These are phyloP conservation scores for Spathaspora sp. DNA, from an alignment of 805 yeast genomes.

Conservation along the genomic window DNA sequence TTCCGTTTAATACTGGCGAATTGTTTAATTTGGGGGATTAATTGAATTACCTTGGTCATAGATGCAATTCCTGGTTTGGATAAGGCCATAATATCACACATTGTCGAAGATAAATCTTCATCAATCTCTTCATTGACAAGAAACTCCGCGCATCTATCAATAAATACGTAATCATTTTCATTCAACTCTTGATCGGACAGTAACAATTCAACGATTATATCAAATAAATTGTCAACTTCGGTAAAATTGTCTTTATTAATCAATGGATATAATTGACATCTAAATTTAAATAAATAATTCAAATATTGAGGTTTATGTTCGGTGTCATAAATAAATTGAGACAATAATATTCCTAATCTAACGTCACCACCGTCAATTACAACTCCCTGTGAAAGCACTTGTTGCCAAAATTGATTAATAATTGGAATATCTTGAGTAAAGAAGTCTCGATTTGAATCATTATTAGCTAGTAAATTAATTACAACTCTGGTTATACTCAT, in stretches of 20 bases:
- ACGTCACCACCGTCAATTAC: slow-evolving; percentile 7
- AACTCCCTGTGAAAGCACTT: neutral
- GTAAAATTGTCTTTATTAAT: neutral
- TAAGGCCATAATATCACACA: slow-evolving; percentile 7
- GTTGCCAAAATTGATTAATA: slow-evolving; percentile 17
- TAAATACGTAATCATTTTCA: neutral
- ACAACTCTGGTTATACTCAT: slow-evolving; percentile 25
- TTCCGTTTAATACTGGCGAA: neutral
- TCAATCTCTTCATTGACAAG: neutral
- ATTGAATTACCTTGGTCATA: neutral
- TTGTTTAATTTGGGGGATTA: neutral
- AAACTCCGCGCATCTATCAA: neutral
- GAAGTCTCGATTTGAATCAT: slow-evolving; percentile 18
- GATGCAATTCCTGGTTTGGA: neutral
- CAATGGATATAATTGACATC: neutral
- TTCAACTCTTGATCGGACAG: slow-evolving; percentile 1
- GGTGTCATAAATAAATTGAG: slow-evolving; percentile 30
- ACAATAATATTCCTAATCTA: slow-evolving; percentile 20
- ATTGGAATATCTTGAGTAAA: slow-evolving; percentile 6
- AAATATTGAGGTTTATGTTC: slow-evolving; percentile 13
- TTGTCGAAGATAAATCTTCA: neutral
- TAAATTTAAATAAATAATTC: slow-evolving; percentile 10
- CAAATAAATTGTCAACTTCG: slow-evolving; percentile 4
- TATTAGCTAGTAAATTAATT: slow-evolving; percentile 35
- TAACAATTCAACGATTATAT: slow-evolving; percentile 9